Base-by-base conservation (phyloP, 2,329 filamentous ascomycete species). In the Hortaea sp. region DNA sequence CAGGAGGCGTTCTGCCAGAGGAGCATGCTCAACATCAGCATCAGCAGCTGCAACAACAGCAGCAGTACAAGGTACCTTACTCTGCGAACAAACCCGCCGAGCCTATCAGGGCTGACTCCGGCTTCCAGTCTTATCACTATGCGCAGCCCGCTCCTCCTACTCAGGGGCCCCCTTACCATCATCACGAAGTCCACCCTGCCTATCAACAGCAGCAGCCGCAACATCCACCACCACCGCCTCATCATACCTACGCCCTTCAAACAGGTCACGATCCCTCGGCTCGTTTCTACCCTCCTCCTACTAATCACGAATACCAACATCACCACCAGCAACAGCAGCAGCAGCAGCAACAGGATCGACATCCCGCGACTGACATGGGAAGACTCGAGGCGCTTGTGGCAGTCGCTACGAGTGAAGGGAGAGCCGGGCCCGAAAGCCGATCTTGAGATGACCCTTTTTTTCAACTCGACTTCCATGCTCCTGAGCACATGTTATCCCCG, bases 381-480 rank as follows among this genome's bases (percentile, higher is more conserved):
- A 69, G 77, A 35, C 63, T 83, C 5, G 76, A 82, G 50, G 77
- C 79, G 27, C 69, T 83, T 6, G 79, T 82, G n/a, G 78, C 79
- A 5, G 78, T 81, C 38, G 79, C 79, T 4, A 81, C 79, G 2
- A 75, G 74, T 50, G 77, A 80, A 58, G 72, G 66, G 34, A 62
- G 58, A 7, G 60, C 56, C n/a, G 57, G 20, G 20, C 20, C 55
- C 7, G 59, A 62, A 43, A 52, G 56, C 42, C 53, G 53, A 10
- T 53, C 50, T 34, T 58, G 39, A 50, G 10, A n/a, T 20, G 20
- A 20, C 2, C 20, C 4, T 20, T 4, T 20, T 20, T 20, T 20
- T 20, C 20, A 20, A 2, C 20, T 20, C 20, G 20, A 20, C 20
- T 20, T 20, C 20, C 20, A 2, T 20, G 20, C 20, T 20, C 20